Evolutionary conservation across 2,329 filamentous ascomycete genomes (phyloP).

Genomic region (Aspergillus awamori): DNA sequence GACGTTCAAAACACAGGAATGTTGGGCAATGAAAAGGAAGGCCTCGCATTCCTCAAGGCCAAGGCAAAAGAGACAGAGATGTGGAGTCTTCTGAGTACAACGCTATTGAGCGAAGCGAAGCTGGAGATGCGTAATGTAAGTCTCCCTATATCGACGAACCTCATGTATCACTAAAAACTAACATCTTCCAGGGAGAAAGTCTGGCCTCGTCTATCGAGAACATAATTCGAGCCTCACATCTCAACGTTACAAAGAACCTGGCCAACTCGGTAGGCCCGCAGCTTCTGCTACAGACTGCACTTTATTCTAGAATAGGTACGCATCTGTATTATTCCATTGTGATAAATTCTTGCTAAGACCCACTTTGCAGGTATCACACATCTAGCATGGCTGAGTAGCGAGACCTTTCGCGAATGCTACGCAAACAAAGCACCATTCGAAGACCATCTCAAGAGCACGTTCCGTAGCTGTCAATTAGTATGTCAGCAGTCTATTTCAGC

Average conservation of each 20-base stretch:
- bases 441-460: slow-evolving; percentile 75
- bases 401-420: slow-evolving; percentile 77
- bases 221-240: slow-evolving; percentile 78
- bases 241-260: slow-evolving; percentile 77
- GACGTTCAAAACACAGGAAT: slow-evolving; percentile 72
- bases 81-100: slow-evolving; percentile 81
- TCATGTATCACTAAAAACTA: slow-evolving; percentile 11
- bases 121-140: slow-evolving; percentile 73
- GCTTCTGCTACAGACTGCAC: slow-evolving; percentile 69
- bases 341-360: slow-evolving; percentile 18
- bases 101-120: slow-evolving; percentile 83
- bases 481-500: slow-evolving; percentile 12
- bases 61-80: slow-evolving; percentile 86
- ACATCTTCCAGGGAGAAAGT: slow-evolving; percentile 55
- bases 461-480: slow-evolving; percentile 68
- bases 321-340: too few species aligned
- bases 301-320: slow-evolving; percentile 76
- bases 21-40: slow-evolving; percentile 78
- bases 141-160: background rate
- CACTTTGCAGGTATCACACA: slow-evolving; percentile 52
- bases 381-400: slow-evolving; percentile 61
- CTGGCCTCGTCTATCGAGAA: slow-evolving; percentile 69
- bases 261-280: slow-evolving; percentile 73
- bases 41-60: slow-evolving; percentile 77
- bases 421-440: slow-evolving; percentile 67